phyloP scores from a whole-genome alignment of 352 stramenopile species.

The Phytopythium litorale region DNA sequence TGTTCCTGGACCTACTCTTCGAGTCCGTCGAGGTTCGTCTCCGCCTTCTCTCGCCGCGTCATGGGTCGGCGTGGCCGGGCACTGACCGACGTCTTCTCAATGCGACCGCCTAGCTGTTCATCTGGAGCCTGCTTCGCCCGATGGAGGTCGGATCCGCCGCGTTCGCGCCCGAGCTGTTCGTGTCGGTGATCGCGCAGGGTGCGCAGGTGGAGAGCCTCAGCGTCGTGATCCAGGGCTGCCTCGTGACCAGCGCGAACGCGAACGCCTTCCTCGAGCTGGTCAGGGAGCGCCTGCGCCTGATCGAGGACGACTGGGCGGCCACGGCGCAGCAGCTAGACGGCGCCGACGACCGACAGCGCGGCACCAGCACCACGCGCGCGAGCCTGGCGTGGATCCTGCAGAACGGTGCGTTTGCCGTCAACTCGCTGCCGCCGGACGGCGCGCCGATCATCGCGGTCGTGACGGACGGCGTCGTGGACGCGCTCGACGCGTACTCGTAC shows the following conservation, averaged over 20 bases:
- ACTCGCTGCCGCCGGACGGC: conserved; percentile 73
- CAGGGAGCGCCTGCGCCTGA: conserved; percentile 66
- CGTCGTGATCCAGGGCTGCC: conserved; percentile 79
- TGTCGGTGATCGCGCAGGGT: conserved; percentile 81
- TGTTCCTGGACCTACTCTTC: conserved; percentile 82
- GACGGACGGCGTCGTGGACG: conserved; percentile 83
- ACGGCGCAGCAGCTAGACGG: conserved; percentile 29
- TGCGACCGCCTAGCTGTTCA: conserved; percentile 45
- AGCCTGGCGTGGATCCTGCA: conserved; percentile 80
- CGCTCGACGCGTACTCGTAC: conserved; percentile 73
- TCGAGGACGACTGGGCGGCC: conserved; percentile 79
- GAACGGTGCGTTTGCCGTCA: conserved; percentile 83
- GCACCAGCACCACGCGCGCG: conserved; percentile 13
- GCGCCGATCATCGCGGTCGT: conserved; percentile 80
- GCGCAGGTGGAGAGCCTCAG: conserved; percentile 73
- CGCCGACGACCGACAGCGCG: not conserved
- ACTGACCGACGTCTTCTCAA: not conserved
- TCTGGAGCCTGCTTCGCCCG: conserved; percentile 54
- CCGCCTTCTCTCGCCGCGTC: not conserved
- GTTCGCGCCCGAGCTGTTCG: conserved; percentile 68
- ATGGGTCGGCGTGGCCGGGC: not conserved
- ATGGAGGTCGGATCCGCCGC: conserved; percentile 44
- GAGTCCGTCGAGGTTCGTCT: conserved; percentile 56
- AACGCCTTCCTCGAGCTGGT: conserved; percentile 59
- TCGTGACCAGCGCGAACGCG: conserved; percentile 59